Percentiles rank a stretch among this genome's conserved stretches.
phyloP scores from a whole-genome alignment of 1,284 basidiomycete genomes.

The Tilletia setariae region DNA sequence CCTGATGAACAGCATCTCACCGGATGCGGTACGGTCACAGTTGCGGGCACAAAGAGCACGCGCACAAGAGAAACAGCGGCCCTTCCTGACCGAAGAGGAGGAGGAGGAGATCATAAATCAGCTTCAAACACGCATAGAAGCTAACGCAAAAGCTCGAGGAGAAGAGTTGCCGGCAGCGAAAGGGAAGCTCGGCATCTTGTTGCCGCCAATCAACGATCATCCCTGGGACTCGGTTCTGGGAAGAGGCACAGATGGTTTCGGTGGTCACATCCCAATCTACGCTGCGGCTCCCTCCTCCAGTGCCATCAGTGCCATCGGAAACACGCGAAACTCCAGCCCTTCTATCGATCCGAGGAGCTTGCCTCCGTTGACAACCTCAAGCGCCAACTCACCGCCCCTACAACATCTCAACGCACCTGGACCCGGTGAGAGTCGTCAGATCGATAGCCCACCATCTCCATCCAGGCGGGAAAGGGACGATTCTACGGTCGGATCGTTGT shows the following conservation, averaged over 20 bases:
- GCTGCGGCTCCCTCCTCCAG: background rate
- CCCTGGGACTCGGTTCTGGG: conserved; percentile 11
- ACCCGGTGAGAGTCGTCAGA: too few relatives aligned
- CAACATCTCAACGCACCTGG: background rate
- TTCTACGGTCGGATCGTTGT: background rate
- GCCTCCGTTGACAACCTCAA: background rate
- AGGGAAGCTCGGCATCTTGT: conserved; percentile 11
- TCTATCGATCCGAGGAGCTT: background rate
- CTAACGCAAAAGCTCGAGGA: conserved; percentile 24
- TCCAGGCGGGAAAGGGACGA: conserved; percentile 1
- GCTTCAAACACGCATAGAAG: conserved; percentile 31
- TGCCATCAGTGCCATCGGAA: background rate
- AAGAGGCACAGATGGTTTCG: conserved; percentile 24
- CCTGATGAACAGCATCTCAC: conserved; percentile 41
- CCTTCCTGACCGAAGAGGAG: conserved; percentile 48
- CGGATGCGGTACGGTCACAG: conserved; percentile 47
- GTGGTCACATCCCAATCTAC: conserved; percentile 13
- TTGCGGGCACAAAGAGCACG: conserved; percentile 41
- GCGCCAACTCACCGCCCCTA: background rate
- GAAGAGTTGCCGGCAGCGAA: conserved; percentile 11
- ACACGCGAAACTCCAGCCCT: background rate
- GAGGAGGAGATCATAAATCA: conserved; percentile 49
- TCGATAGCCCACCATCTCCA: conserved; percentile 10
- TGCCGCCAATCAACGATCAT: conserved; percentile 13
- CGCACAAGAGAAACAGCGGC: conserved; percentile 32